phyloP scores from a whole-genome alignment of 495 filamentous ascomycete species.

The Aspergillus campestris region DNA sequence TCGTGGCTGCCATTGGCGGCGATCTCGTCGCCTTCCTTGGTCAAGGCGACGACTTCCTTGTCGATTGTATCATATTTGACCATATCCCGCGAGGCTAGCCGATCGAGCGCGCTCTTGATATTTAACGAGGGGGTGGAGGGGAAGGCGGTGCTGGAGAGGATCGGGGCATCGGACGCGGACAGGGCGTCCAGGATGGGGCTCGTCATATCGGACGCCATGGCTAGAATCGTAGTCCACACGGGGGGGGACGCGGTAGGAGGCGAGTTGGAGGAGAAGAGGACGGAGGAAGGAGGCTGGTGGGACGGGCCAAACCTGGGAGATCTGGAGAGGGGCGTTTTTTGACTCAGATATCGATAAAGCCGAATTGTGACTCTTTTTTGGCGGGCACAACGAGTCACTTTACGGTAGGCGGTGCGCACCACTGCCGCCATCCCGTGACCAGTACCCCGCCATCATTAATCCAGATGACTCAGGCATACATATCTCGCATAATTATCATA shows the following conservation, averaged over 20 bases:
- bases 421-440: conserved; percentile 15
- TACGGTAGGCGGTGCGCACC: conserved; percentile 14
- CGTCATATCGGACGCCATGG: conserved; percentile 56
- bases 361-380: conserved; percentile 21
- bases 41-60: conserved; percentile 67
- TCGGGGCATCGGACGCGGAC: conserved; percentile 50
- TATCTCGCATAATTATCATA: neutral
- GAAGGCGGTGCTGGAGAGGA: conserved; percentile 71
- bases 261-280: conserved; percentile 4
- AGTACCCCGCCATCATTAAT: conserved; percentile 14
- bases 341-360: conserved; percentile 11
- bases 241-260: conserved; percentile 11
- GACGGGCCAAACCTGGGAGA: neutral
- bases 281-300: conserved; percentile 10
- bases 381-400: conserved; percentile 4
- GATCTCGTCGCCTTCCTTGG: conserved; percentile 70
- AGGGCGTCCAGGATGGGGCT: conserved; percentile 58
- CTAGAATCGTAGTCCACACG: conserved; percentile 26
- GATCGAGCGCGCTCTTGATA: conserved; percentile 80
- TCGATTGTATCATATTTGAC: conserved; percentile 76
- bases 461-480: no score
- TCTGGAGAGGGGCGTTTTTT: neutral
- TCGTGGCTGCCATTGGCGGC: conserved; percentile 85
- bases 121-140: conserved; percentile 58
- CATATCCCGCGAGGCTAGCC: conserved; percentile 77